Evolutionary conservation across 148 eudicot species (phyloP), one percentile per base, ranked within the genome.

Genomic region (Nyssa sinensis): DNA sequence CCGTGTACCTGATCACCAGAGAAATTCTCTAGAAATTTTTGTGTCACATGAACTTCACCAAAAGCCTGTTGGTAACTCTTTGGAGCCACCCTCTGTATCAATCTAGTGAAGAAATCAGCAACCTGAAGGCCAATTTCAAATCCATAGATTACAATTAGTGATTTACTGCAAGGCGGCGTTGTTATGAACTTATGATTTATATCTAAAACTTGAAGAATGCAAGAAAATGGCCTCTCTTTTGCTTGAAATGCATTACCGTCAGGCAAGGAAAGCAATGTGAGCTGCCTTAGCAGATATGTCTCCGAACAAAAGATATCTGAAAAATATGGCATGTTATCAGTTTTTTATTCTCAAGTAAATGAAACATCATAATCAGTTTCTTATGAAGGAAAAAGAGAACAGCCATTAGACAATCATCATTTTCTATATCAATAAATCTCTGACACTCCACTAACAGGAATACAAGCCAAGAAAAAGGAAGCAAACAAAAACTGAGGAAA

Each of bases 61-160:
- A 72, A 61, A 79, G 99, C 99, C 77, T 96, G 99, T 62, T 84
- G 83, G 75, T 93, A 96, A 81, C 98, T 96, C 87, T 96, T 96
- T 39, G 99, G 99, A 69, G 91, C 78, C 66, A 96, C 99, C 78
- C 99, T 89, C 80, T 96, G 99, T 74, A 96, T 89, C 60, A 96
- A 78, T 87, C 78, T 96, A 17, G 91, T 75, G 74, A 96, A 96
- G 79, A 93, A 96, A 70, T 96, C 84, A 14, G 90, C 79, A 67
- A 91, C 88, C 99, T 96, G 83, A 53, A 69, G 63, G 16, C 23
- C 58, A 37, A 27, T 67, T 6, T 47, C 27, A 79, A 61, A 25
- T 37, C 37, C 32, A 41, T 51, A 21, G 6, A 9, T 31, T 35
- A 74, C 60, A 5, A 68, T 28, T 13, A 41, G 53, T 30, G 64